Evolutionary conservation across 306 rosid genomes (phyloP), one percentile per base, ranked within the genome.

Genomic region (Glycyrrhiza uralensis): DNA sequence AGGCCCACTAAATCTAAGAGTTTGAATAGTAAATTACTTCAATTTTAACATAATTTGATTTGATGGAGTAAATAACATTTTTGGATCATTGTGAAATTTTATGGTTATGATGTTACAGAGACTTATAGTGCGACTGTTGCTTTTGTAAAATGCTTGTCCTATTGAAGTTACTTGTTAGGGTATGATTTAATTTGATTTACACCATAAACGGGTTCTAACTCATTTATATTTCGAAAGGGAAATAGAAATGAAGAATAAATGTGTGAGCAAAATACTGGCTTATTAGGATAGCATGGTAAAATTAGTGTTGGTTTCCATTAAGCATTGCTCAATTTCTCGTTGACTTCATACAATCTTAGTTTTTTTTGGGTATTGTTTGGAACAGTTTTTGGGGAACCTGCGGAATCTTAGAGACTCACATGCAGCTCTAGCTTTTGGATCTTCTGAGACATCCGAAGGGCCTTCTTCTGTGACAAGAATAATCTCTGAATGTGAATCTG

Each of bases 371-470:
- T 63, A 9, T 71, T 65, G 12, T 26, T 58, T 83, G 57, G 22
- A 29, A 78, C 89, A 93, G 98, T 93, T 90, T 79, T 76, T 90
- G 36, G 94, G 94, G 58, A 90, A 89, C 82, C 86, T 90, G 79
- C 82, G 93, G 79, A 93, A 93, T 78, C 90, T 93, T 52, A 89
- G 96, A 85, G 97, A 93, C 76, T 93, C 97, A 6, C 90, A 93
- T 36, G 90, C 97, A 10, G 94, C 94, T 26, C 89, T 93, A 60
- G 90, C 97, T 13, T 76, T 87, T 47, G 98, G 98, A 78, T 89
- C 98, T 12, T 87, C 92, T 1, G 96, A 90, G 82, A 84, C 98
- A 30, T 81, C 89, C 0, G 92, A 87, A 12, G 97, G 88, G 83
- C 97, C 97, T 22, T 93, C 98, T 20, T 89, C 97, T 10, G 94